phyloP scores from a whole-genome alignment of 2,329 filamentous ascomycete genomes.

The Ramularia collo-cygni region DNA sequence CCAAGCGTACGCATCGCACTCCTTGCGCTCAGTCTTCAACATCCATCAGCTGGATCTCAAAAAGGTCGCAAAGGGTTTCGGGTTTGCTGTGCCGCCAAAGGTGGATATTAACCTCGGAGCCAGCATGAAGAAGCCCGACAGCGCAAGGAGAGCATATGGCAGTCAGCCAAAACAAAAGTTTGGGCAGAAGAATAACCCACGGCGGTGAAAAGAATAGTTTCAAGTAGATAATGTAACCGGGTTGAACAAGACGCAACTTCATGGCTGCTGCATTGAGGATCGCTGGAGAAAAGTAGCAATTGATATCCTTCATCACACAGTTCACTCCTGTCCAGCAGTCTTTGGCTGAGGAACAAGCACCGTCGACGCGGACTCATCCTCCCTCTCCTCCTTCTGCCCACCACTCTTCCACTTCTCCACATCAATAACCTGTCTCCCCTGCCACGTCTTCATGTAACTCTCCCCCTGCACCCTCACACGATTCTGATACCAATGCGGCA shows the following conservation, averaged over 20 bases:
- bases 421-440: constrained; percentile 5
- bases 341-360: background rate
- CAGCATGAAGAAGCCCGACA: constrained; percentile 68
- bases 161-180: constrained; percentile 62
- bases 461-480: constrained; percentile 1
- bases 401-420: constrained; percentile 7
- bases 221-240: no score
- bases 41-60: constrained; percentile 74
- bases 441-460: constrained; percentile 5
- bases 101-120: constrained; percentile 73
- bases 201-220: no score
- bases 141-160: constrained; percentile 66
- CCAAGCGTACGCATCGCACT: constrained; percentile 88
- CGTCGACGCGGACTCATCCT: constrained; percentile 1
- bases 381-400: background rate
- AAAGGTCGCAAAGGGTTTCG: constrained; percentile 79
- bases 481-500: constrained; percentile 5
- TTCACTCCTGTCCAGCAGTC: no score
- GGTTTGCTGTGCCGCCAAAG: constrained; percentile 68
- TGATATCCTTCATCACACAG: no score
- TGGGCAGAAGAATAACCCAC: background rate
- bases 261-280: no score
- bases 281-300: no score
- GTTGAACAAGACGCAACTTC: no score
- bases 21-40: constrained; percentile 75